A percentile compares a stretch with the other conserved stretches of the same genome.
Conservation (phyloP, 441 rosid species). For the Syzygium syzygioides region DNA sequence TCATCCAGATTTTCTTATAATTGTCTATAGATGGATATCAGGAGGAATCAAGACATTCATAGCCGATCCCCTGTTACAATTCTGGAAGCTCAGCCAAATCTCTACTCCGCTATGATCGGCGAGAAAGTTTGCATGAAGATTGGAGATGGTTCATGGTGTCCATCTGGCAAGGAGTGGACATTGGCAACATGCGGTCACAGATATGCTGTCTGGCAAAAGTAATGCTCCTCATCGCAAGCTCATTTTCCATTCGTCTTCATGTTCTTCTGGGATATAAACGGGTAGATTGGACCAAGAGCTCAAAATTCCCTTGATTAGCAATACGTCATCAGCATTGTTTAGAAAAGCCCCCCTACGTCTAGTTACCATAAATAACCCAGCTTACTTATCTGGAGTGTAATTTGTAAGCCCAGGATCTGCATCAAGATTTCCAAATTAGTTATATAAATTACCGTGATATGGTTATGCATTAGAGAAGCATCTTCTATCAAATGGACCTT, state of each 20-base stretch:
- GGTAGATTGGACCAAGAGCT: background rate
- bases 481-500: background rate
- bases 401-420: background rate
- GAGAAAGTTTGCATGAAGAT: conserved; percentile 81
- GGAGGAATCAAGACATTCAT: conserved; percentile 59
- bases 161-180: conserved; percentile 70
- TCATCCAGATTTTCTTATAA: background rate
- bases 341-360: background rate
- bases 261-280: background rate
- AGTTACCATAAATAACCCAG: background rate
- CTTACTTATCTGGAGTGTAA: background rate
- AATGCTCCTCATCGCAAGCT: conserved; percentile 1
- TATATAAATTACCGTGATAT: background rate
- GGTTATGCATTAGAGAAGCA: background rate
- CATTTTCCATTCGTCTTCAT: background rate
- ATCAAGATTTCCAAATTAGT: background rate
- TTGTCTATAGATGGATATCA: conserved; percentile 48
- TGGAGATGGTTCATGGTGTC: conserved; percentile 90
- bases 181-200: conserved; percentile 65
- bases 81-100: conserved; percentile 58
- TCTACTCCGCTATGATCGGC: conserved; percentile 67
- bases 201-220: conserved; percentile 84
- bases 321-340: background rate
- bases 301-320: background rate
- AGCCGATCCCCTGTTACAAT: conserved; percentile 63